Conservation (phyloP, 805 yeast genomes). For the Naumovozyma castellii region DNA sequence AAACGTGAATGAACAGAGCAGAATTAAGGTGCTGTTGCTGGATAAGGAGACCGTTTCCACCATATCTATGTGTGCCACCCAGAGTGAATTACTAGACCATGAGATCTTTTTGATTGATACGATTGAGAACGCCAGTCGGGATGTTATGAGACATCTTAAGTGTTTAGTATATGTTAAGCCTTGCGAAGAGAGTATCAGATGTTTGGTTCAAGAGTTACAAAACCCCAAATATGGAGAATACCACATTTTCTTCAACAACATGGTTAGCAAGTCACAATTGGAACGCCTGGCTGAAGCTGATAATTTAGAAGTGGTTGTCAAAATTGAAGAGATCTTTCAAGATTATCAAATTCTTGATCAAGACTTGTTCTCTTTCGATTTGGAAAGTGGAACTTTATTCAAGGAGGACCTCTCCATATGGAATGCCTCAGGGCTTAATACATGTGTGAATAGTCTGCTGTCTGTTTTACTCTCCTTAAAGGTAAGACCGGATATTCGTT, state of each 20-base stretch:
- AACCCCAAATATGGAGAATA: slow-evolving; percentile 75
- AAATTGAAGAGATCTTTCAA: slow-evolving; percentile 74
- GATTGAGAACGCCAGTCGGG: slow-evolving; percentile 50
- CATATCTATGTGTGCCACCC: slow-evolving; percentile 83
- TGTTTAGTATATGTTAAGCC: slow-evolving; percentile 79
- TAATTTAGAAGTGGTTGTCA: slow-evolving; percentile 66
- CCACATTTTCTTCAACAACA: slow-evolving; percentile 68
- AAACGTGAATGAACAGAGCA: slow-evolving; percentile 22
- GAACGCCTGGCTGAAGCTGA: slow-evolving; percentile 88
- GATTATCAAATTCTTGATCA: slow-evolving; percentile 71
- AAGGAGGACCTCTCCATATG: slow-evolving; percentile 15
- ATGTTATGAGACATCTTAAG: slow-evolving; percentile 66
- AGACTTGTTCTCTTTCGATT: slow-evolving; percentile 49
- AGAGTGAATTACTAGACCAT: slow-evolving; percentile 68
- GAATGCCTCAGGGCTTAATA: slow-evolving; percentile 21
- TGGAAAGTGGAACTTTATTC: slow-evolving; percentile 16
- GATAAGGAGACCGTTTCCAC: slow-evolving; percentile 75
- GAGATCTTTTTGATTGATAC: slow-evolving; percentile 80
- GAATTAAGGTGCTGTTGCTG: slow-evolving; percentile 65
- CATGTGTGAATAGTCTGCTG: slow-evolving; percentile 15
- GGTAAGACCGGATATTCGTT: slow-evolving; percentile 68
- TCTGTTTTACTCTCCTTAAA: slow-evolving; percentile 50
- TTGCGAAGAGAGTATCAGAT: slow-evolving; percentile 48
- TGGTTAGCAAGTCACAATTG: slow-evolving; percentile 62
- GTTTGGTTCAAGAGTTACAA: slow-evolving; percentile 55